A percentile compares a stretch with the other conserved stretches of the same genome.
phyloP scores from a whole-genome alignment of 257 asterid genomes.

The Eustoma russellianum region DNA sequence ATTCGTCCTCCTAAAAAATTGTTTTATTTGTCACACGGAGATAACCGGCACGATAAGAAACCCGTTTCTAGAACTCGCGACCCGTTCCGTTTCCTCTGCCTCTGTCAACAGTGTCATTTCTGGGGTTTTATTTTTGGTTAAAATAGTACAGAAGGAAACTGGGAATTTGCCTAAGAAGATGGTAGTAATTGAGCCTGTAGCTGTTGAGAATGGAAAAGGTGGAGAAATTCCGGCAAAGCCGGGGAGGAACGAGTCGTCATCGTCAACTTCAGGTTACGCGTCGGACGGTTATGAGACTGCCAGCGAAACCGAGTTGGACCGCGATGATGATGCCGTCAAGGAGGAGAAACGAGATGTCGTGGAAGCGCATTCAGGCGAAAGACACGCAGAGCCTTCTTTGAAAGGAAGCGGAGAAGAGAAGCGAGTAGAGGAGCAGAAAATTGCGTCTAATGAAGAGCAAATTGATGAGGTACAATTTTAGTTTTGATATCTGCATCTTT shows the following conservation, averaged over 20 bases:
- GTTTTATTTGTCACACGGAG: too few species aligned
- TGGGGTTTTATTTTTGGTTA: too few species aligned
- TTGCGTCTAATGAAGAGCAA: conserved; percentile 9
- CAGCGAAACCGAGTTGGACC: conserved; percentile 74
- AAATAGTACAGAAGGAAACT: too few species aligned
- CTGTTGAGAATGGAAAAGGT: neutral
- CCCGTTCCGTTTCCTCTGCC: too few species aligned
- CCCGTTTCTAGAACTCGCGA: too few species aligned
- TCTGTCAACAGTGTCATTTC: too few species aligned
- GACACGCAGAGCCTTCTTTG: conserved; percentile 2
- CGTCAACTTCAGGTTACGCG: conserved; percentile 37
- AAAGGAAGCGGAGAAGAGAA: neutral
- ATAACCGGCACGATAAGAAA: too few species aligned
- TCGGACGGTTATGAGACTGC: conserved; percentile 97
- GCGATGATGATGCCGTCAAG: conserved; percentile 11
- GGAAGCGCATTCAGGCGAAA: neutral
- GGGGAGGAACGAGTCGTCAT: too few species aligned
- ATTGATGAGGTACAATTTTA: conserved; percentile 10
- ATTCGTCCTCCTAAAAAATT: too few species aligned
- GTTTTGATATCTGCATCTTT: neutral
- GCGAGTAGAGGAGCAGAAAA: neutral
- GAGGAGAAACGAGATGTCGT: neutral
- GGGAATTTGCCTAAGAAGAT: neutral
- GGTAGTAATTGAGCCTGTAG: conserved; percentile 11
- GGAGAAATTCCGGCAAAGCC: neutral